phyloP scores from a whole-genome alignment of 2,329 filamentous ascomycete species.

The Colletotrichum abscissum region DNA sequence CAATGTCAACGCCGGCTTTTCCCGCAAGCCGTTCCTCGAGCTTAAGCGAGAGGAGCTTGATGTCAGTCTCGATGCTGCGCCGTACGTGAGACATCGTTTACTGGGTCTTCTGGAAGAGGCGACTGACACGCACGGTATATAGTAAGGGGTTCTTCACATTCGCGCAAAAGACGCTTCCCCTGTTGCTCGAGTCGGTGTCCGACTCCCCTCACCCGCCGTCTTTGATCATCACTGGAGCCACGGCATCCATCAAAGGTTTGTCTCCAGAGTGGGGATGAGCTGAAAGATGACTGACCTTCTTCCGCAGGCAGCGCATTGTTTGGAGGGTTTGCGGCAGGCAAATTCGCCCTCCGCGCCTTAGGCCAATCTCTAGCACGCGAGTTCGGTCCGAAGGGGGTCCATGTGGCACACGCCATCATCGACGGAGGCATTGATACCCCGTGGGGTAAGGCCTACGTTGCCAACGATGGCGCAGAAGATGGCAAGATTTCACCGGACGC shows the following conservation, averaged over 20 bases:
- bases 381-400: constrained; percentile 85
- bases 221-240: constrained; percentile 88
- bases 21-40: constrained; percentile 69
- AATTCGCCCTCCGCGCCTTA: constrained; percentile 82
- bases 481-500: constrained; percentile 80
- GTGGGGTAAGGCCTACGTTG: constrained; percentile 65
- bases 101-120: background rate
- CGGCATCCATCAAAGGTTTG: constrained; percentile 81
- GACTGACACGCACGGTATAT: background rate
- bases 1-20: constrained; percentile 70
- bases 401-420: constrained; percentile 84
- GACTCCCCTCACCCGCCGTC: constrained; percentile 75
- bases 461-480: constrained; percentile 60
- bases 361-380: constrained; percentile 82
- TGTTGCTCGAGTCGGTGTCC: constrained; percentile 71
- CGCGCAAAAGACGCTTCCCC: constrained; percentile 76
- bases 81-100: constrained; percentile 51
- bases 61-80: constrained; percentile 55
- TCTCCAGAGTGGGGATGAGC: constrained; percentile 46
- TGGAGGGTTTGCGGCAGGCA: constrained; percentile 75
- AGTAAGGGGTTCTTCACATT: constrained; percentile 81
- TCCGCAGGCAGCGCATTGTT: background rate
- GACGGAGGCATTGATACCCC: constrained; percentile 90
- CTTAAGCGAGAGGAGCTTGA: constrained; percentile 62
- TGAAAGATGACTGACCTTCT: background rate